A percentile compares a stretch with the other conserved stretches of the same genome.
Conservation (phyloP, 179 eudicot species). For the Beta macrorhiza region DNA sequence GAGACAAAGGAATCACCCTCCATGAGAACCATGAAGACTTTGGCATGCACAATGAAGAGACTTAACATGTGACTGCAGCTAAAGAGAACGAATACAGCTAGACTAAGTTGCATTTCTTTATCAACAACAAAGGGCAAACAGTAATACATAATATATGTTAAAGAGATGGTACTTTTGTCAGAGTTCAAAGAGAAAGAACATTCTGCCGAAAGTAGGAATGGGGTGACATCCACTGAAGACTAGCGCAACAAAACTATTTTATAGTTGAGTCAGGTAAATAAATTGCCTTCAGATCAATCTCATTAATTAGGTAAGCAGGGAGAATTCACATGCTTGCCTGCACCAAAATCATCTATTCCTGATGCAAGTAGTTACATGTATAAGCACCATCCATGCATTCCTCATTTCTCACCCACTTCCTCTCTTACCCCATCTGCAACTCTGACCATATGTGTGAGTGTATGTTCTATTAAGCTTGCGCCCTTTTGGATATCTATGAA, state of each 20-base stretch:
- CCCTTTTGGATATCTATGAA: conserved; percentile 1
- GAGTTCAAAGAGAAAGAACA: conserved; percentile 9
- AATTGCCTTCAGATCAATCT: conserved; percentile 8
- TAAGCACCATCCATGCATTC: conserved; percentile 28
- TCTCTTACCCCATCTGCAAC: conserved; percentile 17
- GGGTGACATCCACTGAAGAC: conserved; percentile 14
- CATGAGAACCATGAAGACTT: conserved; percentile 58
- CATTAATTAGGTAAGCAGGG: conserved; percentile 33
- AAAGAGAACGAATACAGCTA: conserved; percentile 22
- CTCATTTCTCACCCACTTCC: conserved; percentile 39
- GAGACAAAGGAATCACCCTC: conserved; percentile 48
- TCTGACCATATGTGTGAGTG: conserved; percentile 19
- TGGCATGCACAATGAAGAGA: conserved; percentile 34
- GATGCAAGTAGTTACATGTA: conserved; percentile 31
- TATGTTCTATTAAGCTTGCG: background rate
- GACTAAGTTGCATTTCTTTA: conserved; percentile 26
- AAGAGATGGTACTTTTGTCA: background rate
- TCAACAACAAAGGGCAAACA: background rate
- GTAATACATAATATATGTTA: background rate
- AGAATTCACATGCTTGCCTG: conserved; percentile 23
- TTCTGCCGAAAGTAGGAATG: background rate
- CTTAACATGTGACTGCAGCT: conserved; percentile 29
- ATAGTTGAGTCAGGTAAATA: conserved; percentile 17
- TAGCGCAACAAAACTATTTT: conserved; percentile 1
- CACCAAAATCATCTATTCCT: conserved; percentile 28